Base-by-base conservation (phyloP, 2,329 filamentous ascomycete genomes). In the Penicillium sp. region DNA sequence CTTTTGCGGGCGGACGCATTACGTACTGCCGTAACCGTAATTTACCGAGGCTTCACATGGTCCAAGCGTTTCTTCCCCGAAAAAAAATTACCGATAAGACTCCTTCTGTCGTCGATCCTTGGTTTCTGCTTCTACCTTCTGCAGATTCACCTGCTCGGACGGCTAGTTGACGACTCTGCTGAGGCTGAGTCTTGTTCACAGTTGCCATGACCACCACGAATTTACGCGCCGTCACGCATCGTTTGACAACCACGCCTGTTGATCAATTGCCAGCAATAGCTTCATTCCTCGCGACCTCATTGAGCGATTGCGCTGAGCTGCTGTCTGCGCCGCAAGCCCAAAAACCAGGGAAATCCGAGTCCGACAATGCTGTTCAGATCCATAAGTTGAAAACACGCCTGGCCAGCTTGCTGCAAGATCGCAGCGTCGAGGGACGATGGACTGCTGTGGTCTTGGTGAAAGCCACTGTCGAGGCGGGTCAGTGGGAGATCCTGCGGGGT, bases 361-460 rank as follows among this genome's bases (percentile, higher is more conserved):
- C 83, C 0, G 87, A 91, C 44, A 73, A 74, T 29, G 69, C 81
- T 0, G 72, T 84, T n/a, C 76, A 88, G 14, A 76, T 93, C 1
- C 87, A 94, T 65, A 91, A 86, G 62, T 75, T 94, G 56, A 87
- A 86, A 60, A 87, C 86, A 4, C 81, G 87, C 37, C 73, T 95
- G 43, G 83, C 81, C 1, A 82, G 85, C 9, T 73, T 96, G 10
- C 71, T 96, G 21, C 86, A 87, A 59, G 88, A 91, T 40, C 83
- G 83, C 43, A 87, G 72, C 33, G 62, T 79, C 2, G 80, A 89
- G 54, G 87, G 84, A 29, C 80, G 87, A 56, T 94, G 91, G 70
- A 78, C 83, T 13, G 89, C 84, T 5, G 79, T 86, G 29, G 81
- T 86, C 11, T 68, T 96, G 33, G 78, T 89, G 64, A 96, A 96